Conservation (phyloP, 2,329 filamentous ascomycete species). For the Eutypella sp. region DNA sequence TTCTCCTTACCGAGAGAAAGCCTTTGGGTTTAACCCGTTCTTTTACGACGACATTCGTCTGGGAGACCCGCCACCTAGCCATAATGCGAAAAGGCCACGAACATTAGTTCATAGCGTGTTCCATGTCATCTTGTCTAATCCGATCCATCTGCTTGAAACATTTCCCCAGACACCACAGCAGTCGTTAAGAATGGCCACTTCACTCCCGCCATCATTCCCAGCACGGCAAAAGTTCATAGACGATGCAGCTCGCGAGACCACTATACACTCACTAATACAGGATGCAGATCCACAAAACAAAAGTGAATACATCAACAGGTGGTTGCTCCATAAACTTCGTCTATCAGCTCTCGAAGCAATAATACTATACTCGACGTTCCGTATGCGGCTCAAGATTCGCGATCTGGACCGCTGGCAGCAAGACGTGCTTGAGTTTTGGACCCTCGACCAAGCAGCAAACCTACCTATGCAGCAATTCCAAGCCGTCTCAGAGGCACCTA, state of each 20-base stretch:
- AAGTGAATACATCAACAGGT: constrained; percentile 44
- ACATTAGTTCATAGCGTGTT: constrained; percentile 37
- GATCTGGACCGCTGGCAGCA: constrained; percentile 36
- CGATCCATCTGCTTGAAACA: constrained; percentile 36
- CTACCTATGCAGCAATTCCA: constrained; percentile 9
- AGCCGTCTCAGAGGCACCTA: constrained; percentile 13
- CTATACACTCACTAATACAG: constrained; percentile 38
- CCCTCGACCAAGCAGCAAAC: constrained; percentile 28
- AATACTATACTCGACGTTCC: constrained; percentile 36
- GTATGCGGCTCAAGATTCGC: constrained; percentile 24
- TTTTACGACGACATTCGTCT: constrained; percentile 39
- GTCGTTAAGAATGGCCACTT: constrained; percentile 35
- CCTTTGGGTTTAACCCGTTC: constrained; percentile 34
- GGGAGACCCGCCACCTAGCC: constrained; percentile 19
- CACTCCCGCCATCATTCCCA: constrained; percentile 32
- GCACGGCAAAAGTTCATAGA: constrained; percentile 30
- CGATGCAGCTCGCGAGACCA: constrained; percentile 43
- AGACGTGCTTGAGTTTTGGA: constrained; percentile 37
- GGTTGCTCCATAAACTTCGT: constrained; percentile 48
- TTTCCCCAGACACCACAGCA: constrained; percentile 36
- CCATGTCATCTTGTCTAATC: constrained; percentile 43
- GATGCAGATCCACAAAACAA: constrained; percentile 33
- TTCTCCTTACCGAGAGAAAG: constrained; percentile 34
- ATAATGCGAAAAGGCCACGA: constrained; percentile 11
- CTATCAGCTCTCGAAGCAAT: constrained; percentile 40